phyloP scores from a whole-genome alignment of 2,329 filamentous ascomycete species.

The Pezicula radicicola region DNA sequence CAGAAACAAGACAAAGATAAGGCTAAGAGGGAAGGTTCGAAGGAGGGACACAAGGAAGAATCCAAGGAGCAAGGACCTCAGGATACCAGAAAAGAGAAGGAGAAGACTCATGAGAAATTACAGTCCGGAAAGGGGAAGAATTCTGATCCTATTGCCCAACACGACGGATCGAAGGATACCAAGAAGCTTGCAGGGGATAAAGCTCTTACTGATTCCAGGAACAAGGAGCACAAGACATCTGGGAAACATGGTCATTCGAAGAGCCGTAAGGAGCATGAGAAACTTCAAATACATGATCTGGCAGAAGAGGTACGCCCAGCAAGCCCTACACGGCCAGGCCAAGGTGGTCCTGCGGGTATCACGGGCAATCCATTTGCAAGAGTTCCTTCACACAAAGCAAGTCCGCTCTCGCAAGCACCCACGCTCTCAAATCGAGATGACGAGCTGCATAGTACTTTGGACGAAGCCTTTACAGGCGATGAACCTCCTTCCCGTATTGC shows the following conservation, averaged over 20 bases:
- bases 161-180: background rate
- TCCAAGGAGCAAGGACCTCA: no score
- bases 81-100: no score
- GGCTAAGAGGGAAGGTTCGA: no score
- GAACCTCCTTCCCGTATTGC: conserved; percentile 4
- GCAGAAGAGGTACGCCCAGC: background rate
- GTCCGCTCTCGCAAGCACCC: conserved; percentile 1
- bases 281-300: conserved; percentile 1
- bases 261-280: conserved; percentile 1
- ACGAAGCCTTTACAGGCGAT: background rate
- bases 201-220: background rate
- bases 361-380: conserved; percentile 46
- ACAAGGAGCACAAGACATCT: background rate
- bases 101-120: no score
- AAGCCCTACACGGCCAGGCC: background rate
- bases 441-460: background rate
- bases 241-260: conserved; percentile 3
- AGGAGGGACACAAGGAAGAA: no score
- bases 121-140: no score
- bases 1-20: no score
- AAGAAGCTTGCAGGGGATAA: background rate
- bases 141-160: background rate
- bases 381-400: conserved; percentile 27
- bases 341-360: conserved; percentile 30
- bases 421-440: conserved; percentile 1